These are phyloP conservation scores for Zygosaccharomyces rouxii DNA, from an alignment of 805 yeast species.

Conservation along the genomic window DNA sequence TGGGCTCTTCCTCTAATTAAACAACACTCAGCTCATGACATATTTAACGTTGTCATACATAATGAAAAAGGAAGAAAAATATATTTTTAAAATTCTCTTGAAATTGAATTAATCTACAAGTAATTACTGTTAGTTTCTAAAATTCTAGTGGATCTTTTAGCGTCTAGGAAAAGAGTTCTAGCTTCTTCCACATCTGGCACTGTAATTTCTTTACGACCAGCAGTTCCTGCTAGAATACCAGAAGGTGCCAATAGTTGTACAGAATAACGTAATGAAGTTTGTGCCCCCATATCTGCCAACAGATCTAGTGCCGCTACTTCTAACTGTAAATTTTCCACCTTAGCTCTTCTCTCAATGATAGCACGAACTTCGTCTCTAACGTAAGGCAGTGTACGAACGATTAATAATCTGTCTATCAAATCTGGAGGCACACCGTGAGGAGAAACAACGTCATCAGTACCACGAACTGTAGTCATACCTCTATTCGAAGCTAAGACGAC, in stretches of 20 bases:
- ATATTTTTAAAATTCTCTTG: neutral
- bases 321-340: constrained; percentile 67
- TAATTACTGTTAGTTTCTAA: constrained; percentile 40
- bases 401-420: constrained; percentile 82
- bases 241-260: constrained; percentile 89
- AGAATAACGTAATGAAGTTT: constrained; percentile 84
- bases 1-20: constrained; percentile 36
- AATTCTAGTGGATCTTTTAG: constrained; percentile 71
- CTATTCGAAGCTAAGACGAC: constrained; percentile 95
- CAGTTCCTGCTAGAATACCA: constrained; percentile 70
- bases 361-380: constrained; percentile 72
- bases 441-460: constrained; percentile 76
- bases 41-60: neutral
- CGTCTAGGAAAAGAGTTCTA: constrained; percentile 76
- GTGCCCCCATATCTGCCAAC: constrained; percentile 68
- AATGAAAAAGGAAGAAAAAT: neutral
- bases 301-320: constrained; percentile 65
- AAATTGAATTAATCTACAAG: constrained; percentile 22
- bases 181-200: constrained; percentile 79
- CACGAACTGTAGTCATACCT: constrained; percentile 87
- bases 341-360: constrained; percentile 78
- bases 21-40: no score
- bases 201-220: constrained; percentile 64
- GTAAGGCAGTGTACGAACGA: constrained; percentile 91
- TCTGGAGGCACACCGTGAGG: constrained; percentile 98